These are phyloP conservation scores for Podosphaera aphanis DNA, from an alignment of 2,329 filamentous ascomycete genomes.

Conservation along the genomic window DNA sequence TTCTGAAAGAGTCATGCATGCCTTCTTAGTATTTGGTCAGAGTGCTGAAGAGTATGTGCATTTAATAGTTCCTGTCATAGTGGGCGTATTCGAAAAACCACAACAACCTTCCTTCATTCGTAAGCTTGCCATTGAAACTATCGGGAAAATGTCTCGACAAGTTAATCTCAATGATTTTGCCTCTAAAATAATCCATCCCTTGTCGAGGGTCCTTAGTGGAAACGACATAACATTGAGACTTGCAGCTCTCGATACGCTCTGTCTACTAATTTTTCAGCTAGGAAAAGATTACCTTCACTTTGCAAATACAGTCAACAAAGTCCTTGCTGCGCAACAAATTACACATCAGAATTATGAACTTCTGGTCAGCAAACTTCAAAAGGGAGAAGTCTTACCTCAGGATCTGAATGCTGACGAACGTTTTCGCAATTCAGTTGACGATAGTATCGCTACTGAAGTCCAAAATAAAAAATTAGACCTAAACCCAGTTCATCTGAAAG, in stretches of 20 bases:
- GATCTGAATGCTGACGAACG: slow-evolving; percentile 72
- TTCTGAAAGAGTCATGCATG: slow-evolving; percentile 78
- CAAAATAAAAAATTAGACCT: slow-evolving; percentile 85
- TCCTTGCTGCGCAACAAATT: slow-evolving; percentile 55
- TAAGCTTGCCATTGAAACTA: slow-evolving; percentile 78
- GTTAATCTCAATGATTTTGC: slow-evolving; percentile 96
- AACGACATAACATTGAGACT: slow-evolving; percentile 51
- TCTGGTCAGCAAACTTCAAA: slow-evolving; percentile 76
- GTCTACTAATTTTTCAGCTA: slow-evolving; percentile 83
- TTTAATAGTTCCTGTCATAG: slow-evolving; percentile 85
- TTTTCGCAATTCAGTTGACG: slow-evolving; percentile 57
- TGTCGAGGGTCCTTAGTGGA: slow-evolving; percentile 58
- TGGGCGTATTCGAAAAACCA: slow-evolving; percentile 77
- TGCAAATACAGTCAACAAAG: slow-evolving; percentile 78
- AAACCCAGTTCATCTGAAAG: slow-evolving; percentile 91
- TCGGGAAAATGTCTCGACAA: slow-evolving; percentile 81
- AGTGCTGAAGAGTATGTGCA: slow-evolving; percentile 99
- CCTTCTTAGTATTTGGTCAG: slow-evolving; percentile 84
- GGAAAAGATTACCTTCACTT: slow-evolving; percentile 92
- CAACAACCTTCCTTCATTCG: slow-evolving; percentile 58
- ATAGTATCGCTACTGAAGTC: slow-evolving; percentile 61
- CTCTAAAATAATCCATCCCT: slow-evolving; percentile 82
- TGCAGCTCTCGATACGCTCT: slow-evolving; percentile 78
- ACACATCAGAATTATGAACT: slow-evolving; percentile 81
- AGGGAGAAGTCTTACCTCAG: slow-evolving; percentile 83